Percentiles rank a stretch among this genome's conserved stretches.
These are phyloP conservation scores for Geosmithia putterillii DNA, from an alignment of 2,329 filamentous ascomycete species.

Conservation along the genomic window DNA sequence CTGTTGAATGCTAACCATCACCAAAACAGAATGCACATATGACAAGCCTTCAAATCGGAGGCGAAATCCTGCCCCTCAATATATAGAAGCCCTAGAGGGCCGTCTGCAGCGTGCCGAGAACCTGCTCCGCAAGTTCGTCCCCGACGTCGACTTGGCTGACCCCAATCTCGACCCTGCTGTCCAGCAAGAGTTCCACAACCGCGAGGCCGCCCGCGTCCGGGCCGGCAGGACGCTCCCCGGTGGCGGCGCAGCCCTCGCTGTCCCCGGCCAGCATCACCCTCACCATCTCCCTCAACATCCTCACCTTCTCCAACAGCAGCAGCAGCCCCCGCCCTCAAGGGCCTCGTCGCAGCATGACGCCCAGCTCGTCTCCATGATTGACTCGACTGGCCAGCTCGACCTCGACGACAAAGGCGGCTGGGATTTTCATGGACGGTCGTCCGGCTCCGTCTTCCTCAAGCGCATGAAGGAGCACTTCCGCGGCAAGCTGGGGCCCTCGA, in stretches of 20 bases:
- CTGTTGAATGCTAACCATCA: background rate
- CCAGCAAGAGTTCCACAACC: slow-evolving; percentile 52
- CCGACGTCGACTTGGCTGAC: slow-evolving; percentile 75
- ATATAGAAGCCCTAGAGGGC: slow-evolving; percentile 79
- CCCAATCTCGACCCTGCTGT: slow-evolving; percentile 68
- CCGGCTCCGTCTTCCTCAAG: slow-evolving; percentile 76
- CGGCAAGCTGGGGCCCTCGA: slow-evolving; percentile 55
- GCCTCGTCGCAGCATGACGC: slow-evolving; percentile 45
- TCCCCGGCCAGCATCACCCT: slow-evolving; percentile 3
- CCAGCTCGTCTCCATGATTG: slow-evolving; percentile 86
- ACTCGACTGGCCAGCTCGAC: slow-evolving; percentile 81
- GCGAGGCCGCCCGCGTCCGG: slow-evolving; percentile 37
- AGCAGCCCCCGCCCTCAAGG: slow-evolving; percentile 1
- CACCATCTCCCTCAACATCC: no score
- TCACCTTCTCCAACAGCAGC: background rate
- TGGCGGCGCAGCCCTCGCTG: no score
- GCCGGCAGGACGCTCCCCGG: slow-evolving; percentile 28
- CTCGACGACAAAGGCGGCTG: slow-evolving; percentile 84
- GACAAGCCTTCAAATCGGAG: slow-evolving; percentile 88
- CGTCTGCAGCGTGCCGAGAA: slow-evolving; percentile 74
- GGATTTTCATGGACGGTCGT: slow-evolving; percentile 92
- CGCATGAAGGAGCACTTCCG: slow-evolving; percentile 83
- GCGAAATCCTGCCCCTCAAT: slow-evolving; percentile 82
- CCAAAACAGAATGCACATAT: slow-evolving; percentile 75
- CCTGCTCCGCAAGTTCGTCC: slow-evolving; percentile 66